Base-by-base conservation (phyloP, 768 basidiomycete species). In the Lyophyllum atratum region DNA sequence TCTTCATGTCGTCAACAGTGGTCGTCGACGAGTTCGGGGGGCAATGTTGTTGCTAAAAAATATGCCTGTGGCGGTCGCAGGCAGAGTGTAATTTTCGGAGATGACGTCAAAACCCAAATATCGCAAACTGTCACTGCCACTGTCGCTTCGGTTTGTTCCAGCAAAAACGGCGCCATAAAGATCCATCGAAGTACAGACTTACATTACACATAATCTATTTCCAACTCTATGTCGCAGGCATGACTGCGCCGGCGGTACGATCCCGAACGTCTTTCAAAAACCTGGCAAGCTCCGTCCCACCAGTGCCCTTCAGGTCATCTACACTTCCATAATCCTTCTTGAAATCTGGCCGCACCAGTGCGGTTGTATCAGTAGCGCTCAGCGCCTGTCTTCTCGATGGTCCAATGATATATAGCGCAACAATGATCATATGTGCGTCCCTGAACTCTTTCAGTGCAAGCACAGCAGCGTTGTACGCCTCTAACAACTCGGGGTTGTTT, bases 341-440 rank as follows among this genome's bases (percentile, higher is more conserved):
- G 48, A 56, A 40, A 49, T 53, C 56, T 42, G 11, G 54, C 51
- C 54, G 56, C n/a, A 54, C 59, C 22, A 56, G 58, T 26, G 26
- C 69, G 49, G 59, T 67, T 56, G 52, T n/a, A n/a, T n/a, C n/a
- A n/a, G n/a, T 69, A 61, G 21, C 37, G 22, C 34, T 68, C 45
- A 63, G 58, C 59, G 64, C 62, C 21, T 70, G 74, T 50, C 72
- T 66, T 61, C 77, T 71, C 9, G 92, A 87, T 33, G 91, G 93
- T 22, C 81, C 82, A 29, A 95, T 77, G 61, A 95, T 92, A 67
- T 92, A 95, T 39, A 87, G 63, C 31, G 87, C 80, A 25, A 85
- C 91, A 52, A 95, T 86, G 22, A 82, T 78, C 72, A 94, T 85
- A 71, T 95, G 93, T 10, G 83, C 83, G 62, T 95, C 90, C 45